Evolutionary conservation across 73 alveolate species (phyloP), one percentile per base, ranked within the genome.

Genomic region (Durusdinium trenchii): DNA sequence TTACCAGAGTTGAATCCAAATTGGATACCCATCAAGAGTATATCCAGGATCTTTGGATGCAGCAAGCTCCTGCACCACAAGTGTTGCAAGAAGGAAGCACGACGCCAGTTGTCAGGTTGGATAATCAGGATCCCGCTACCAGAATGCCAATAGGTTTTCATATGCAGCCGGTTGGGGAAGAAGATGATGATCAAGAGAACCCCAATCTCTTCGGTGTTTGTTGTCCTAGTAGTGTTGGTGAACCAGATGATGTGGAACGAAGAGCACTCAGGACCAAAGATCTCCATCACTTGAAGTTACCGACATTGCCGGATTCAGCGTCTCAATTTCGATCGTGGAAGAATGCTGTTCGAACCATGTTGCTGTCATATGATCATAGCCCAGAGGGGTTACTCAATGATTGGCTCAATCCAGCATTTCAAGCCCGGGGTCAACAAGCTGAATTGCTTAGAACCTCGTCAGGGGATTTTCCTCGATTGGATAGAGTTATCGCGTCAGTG

Each of bases 401-500:
- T 32, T 69, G 82, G 82, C n/a, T 69, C 23, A 23, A 26, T 1
- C 47, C 26, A 69, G 82, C 82, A 16, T 69, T 69, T 69, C 26
- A 69, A 16, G 82, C 82, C 10, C 32, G 82, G 45, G 82, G 82
- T 35, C 54, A 51, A 2, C 81, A 51, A 51, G 30, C 62, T 5
- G 60, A 2, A 36, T 26, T 3, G 35, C 26, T 85, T 48, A 9
- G 30, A 2, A 32, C 6, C n/a, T 51, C 76, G 6, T 52, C 81
- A 20, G 94, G 78, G 4, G 62, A 54, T 6, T 85, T 51, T 42
- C 94, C 94, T 18, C 9, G 81, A 42, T 85, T 83, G 18, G 94
- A 85, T 32, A n/a, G 94, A 4, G 52, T 85, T 1, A n/a, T 85
- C 16, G 79, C 94, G 30, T 35, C 79, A 9, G 79, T 61, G 46